Conservation (phyloP, 768 basidiomycete species). For the Suillus weaverae region DNA sequence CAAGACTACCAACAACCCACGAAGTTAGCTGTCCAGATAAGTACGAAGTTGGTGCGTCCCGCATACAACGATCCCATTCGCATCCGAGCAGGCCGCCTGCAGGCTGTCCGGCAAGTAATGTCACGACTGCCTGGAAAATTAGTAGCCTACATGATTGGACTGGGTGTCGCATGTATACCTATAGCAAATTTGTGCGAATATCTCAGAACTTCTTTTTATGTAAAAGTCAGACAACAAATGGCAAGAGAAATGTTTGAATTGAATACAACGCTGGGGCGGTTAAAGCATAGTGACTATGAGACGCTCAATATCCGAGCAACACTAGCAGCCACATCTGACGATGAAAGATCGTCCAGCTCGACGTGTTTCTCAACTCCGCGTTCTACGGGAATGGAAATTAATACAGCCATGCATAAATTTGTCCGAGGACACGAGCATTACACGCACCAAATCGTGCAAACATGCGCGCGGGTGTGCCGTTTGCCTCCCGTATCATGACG, state of each 20-base stretch:
- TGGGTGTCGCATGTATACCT: background rate
- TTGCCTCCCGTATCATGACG: conserved; percentile 77
- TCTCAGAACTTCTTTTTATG: background rate
- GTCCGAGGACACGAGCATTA: conserved; percentile 11
- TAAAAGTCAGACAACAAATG: background rate
- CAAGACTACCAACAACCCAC: background rate
- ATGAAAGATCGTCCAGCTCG: conserved; percentile 74
- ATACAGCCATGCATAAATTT: conserved; percentile 16
- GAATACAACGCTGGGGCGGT: background rate
- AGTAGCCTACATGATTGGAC: background rate
- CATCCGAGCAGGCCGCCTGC: background rate
- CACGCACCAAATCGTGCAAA: conserved; percentile 85
- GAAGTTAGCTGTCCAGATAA: background rate
- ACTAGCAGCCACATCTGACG: conserved; percentile 69
- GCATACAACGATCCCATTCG: background rate
- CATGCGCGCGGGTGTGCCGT: conserved; percentile 74
- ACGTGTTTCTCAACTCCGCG: conserved; percentile 79
- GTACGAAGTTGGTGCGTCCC: background rate
- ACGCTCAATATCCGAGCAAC: conserved; percentile 58
- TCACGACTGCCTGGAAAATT: background rate
- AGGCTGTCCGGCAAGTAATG: background rate
- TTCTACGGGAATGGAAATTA: conserved; percentile 46
- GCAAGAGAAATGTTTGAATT: conserved; percentile 3
- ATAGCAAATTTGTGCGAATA: background rate
- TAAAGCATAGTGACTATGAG: conserved; percentile 19